Evolutionary conservation across 2,329 filamentous ascomycete species (phyloP), one percentile per base, ranked within the genome.

Genomic region (Cryphonectria japonica): DNA sequence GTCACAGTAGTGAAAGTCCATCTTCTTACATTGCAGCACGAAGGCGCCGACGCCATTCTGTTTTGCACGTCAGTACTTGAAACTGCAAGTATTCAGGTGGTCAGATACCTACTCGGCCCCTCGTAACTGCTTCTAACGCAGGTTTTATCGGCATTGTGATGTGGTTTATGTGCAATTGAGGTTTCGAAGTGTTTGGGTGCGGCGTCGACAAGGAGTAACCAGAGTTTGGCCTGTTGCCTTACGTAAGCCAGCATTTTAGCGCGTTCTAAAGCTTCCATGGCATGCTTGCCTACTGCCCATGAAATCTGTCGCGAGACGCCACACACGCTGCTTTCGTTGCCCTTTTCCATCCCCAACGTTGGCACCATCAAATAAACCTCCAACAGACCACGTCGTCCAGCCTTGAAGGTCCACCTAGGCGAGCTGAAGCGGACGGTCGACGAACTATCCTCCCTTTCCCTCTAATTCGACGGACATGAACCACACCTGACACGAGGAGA

Each of bases 1-100:
- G 87, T 98, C 94, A 86, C 96, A 98, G 85, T 97, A 99, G 85
- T 97, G 93, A 79, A 99, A 93, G 81, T 97, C 93, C 81, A 99
- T 86, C 79, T 92, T 93, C 86, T 94, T 97, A 90, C 96, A 99
- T 85, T 97, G 95, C 71, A 98, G 89, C 82, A 99, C 93, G 86
- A 98, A 98, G 80, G 95, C 93, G 78, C 95, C 95, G 76, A 98
- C 87, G 87, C 96, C 96, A 85, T 99, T 98, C 95, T 98, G 70
- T 26, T 26, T 39, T 37, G 41, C 37, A 16, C 72, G 72, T 75
- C 66, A 77, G 71, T 66, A 43, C 34, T 41, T 16, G 37, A 19
- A 14, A 32, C 14, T 5, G 41, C 26, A 8, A 32, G 34, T 14
- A 1, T 16, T 2, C 14, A 13, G 29, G 14, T 16, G 9, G 3